Base-by-base conservation (phyloP, 1,284 basidiomycete species). In the Inonotus obliquus region DNA sequence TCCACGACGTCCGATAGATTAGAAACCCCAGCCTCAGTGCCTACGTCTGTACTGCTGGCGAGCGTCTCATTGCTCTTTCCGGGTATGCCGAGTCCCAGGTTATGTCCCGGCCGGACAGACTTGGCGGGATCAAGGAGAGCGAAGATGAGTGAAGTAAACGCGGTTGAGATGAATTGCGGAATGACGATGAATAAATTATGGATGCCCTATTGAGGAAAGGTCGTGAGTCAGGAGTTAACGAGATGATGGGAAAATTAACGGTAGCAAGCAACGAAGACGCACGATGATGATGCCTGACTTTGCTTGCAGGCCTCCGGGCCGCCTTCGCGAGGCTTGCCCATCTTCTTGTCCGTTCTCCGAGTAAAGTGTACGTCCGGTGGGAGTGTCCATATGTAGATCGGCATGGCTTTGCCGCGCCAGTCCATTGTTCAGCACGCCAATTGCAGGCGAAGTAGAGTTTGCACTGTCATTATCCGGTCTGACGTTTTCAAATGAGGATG, bases 221-320 rank as follows among this genome's bases (percentile, higher is more conserved):
- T 37, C n/a, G 44, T 65, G n/a, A 21, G 11, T 21, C n/a, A n/a
- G 25, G 23, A 7, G 5, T 44, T 19, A 44, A 17, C n/a, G 17
- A 17, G 41, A 44, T 14, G 41, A n/a, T 9, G 32, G 4, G 17
- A n/a, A 44, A 17, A 21, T 14, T 19, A 39, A 56, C n/a, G 29
- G 17, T 39, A 32, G 21, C 45, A 52, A 27, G n/a, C 48, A 54
- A 52, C 54, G 53, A 54, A 21, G 45, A 67, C 87, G 65, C 67
- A 93, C 91, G 59, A 96, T 76, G 61, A 96, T 94, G 35, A 93
- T 87, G n/a, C 94, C 94, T 0, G 93, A 92, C 72, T 94, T 93
- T 25, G 86, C 81, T 55, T 87, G 89, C 55, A 91, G 77, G 23
- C 79, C 76, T 11, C 70, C 71, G 1, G 58, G 62, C 38, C 41